phyloP scores from a whole-genome alignment of 169 alveolate genomes.

The Plasmodium fragile region DNA sequence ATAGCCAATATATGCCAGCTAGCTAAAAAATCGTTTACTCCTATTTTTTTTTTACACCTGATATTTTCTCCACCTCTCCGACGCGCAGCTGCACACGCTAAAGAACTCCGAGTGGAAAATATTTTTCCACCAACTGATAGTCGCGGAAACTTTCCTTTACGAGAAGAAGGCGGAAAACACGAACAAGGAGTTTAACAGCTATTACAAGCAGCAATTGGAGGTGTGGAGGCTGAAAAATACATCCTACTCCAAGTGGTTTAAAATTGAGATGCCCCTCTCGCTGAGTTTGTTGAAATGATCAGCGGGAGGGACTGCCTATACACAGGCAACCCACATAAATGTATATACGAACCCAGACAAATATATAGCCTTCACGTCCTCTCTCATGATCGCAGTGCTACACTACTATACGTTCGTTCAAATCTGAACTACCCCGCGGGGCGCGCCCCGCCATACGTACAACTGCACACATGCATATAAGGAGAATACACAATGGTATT shows the following conservation, averaged over 20 bases:
- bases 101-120: slow-evolving; percentile 59
- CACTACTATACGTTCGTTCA: background rate
- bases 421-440: background rate
- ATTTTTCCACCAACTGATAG: slow-evolving; percentile 51
- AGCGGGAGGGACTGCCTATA: background rate
- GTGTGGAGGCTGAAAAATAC: slow-evolving; percentile 23
- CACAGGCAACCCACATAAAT: background rate
- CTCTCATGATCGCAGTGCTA: background rate
- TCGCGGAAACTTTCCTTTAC: slow-evolving; percentile 56
- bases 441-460: background rate
- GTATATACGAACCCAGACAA: background rate
- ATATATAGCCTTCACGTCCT: background rate
- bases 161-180: slow-evolving; percentile 44
- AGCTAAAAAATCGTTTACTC: background rate
- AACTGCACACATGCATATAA: background rate
- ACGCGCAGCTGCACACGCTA: slow-evolving; percentile 12
- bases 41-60: background rate
- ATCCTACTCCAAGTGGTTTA: slow-evolving; percentile 70
- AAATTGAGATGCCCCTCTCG: slow-evolving; percentile 66
- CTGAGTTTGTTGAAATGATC: slow-evolving; percentile 48
- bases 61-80: background rate
- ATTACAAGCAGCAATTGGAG: slow-evolving; percentile 37
- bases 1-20: background rate
- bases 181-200: slow-evolving; percentile 37
- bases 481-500: background rate